These are phyloP conservation scores for Cladosporium halotolerans DNA, from an alignment of 2,329 filamentous ascomycete genomes.

Conservation along the genomic window DNA sequence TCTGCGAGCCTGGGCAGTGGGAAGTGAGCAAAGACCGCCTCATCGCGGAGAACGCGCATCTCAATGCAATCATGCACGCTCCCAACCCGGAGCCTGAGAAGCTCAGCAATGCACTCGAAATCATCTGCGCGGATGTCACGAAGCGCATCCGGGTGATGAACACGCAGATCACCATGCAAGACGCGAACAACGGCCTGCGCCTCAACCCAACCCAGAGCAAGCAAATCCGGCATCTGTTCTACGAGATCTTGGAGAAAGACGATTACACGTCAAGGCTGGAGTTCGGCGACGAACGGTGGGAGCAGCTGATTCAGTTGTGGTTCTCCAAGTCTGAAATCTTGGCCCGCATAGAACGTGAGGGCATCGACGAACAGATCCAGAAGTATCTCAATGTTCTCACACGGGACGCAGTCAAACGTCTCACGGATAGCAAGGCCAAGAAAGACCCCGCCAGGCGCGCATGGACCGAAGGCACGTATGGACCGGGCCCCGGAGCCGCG, in stretches of 20 bases:
- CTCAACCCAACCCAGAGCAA: constrained; percentile 64
- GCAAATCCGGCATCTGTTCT: constrained; percentile 59
- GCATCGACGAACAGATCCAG: constrained; percentile 40
- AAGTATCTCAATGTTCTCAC: constrained; percentile 66
- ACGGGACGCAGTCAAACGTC: constrained; percentile 70
- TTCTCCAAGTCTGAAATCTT: constrained; percentile 32
- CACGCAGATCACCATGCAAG: constrained; percentile 62
- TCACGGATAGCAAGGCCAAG: constrained; percentile 60
- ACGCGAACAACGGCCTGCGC: constrained; percentile 66
- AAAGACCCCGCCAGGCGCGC: constrained; percentile 45
- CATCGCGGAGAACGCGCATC: constrained; percentile 56
- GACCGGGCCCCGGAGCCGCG: constrained; percentile 42
- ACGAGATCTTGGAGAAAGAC: constrained; percentile 57
- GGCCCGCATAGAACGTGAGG: constrained; percentile 16
- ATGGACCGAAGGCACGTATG: constrained; percentile 28
- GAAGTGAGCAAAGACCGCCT: constrained; percentile 62
- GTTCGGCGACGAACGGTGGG: constrained; percentile 65
- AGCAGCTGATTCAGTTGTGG: constrained; percentile 63
- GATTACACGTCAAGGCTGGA: constrained; percentile 69
- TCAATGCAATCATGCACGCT: constrained; percentile 54
- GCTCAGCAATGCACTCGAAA: constrained; percentile 65
- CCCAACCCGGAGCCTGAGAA: constrained; percentile 53
- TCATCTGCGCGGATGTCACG: constrained; percentile 75
- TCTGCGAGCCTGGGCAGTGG: constrained; percentile 68
- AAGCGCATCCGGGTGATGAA: constrained; percentile 66